These are phyloP conservation scores for Coemansia sp. DNA, from an alignment of 192 early-diverging fungal species.

Conservation along the genomic window DNA sequence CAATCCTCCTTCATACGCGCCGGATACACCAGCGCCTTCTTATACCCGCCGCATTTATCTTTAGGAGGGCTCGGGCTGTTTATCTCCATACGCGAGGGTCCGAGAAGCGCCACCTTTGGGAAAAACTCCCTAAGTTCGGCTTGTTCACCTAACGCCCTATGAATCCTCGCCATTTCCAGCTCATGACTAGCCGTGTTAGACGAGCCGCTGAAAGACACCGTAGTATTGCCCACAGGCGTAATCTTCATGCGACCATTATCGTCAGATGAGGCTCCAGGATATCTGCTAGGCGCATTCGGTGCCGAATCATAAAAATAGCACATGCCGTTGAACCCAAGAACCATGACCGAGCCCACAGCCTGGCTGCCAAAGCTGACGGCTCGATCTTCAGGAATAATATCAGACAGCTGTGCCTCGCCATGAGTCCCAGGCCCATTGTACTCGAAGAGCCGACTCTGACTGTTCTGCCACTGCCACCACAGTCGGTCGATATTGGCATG, in stretches of 20 bases:
- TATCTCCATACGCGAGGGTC: conserved; percentile 3
- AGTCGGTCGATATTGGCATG: conserved; percentile 65
- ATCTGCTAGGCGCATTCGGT: conserved; percentile 24
- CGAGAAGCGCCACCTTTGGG: conserved; percentile 17
- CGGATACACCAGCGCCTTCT: conserved; percentile 27
- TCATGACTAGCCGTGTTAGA: conserved; percentile 24
- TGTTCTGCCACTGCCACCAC: conserved; percentile 63
- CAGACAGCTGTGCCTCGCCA: conserved; percentile 36
- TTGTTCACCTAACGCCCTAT: conserved; percentile 18
- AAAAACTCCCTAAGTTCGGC: conserved; percentile 26
- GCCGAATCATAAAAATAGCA: conserved; percentile 53
- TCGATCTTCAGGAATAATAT: conserved; percentile 37
- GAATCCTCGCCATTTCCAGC: conserved; percentile 38
- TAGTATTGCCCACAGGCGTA: neutral
- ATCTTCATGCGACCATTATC: conserved; percentile 4
- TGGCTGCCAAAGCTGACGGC: conserved; percentile 28
- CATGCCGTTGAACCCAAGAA: conserved; percentile 37
- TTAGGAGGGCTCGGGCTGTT: neutral
- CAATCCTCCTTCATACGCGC: conserved; percentile 32
- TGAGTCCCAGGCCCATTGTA: conserved; percentile 39
- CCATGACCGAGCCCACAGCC: conserved; percentile 40
- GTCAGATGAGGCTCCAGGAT: conserved; percentile 9
- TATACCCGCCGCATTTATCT: neutral
- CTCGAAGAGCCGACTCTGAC: conserved; percentile 12
- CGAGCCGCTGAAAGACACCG: conserved; percentile 37